Conservation (phyloP, 164 flowering plant species). For the Magnolia sinica region DNA sequence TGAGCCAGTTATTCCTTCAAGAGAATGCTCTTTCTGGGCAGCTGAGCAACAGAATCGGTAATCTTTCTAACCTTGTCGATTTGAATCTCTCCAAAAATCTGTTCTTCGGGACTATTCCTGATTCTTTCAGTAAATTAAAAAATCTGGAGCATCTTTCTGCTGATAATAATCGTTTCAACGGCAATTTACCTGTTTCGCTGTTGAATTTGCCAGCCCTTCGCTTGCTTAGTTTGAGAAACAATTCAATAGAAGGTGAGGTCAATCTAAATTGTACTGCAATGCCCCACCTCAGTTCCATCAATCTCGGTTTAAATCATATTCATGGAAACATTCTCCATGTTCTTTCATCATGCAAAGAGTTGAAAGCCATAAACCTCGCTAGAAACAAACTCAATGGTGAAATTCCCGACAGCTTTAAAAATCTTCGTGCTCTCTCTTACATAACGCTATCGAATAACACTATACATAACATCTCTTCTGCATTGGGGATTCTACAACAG, state of each 20-base stretch:
- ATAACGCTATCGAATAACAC: conserved; percentile 24
- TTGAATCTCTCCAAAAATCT: conserved; percentile 45
- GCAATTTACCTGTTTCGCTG: conserved; percentile 54
- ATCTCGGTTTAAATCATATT: conserved; percentile 21
- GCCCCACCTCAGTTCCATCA: conserved; percentile 12
- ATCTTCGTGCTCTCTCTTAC: conserved; percentile 18
- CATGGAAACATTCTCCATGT: conserved; percentile 14
- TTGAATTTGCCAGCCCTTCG: conserved; percentile 42
- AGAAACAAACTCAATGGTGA: conserved; percentile 21
- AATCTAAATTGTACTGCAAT: conserved; percentile 13
- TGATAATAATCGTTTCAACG: conserved; percentile 56
- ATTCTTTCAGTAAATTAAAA: conserved; percentile 54
- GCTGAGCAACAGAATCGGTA: conserved; percentile 51
- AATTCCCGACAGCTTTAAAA: conserved; percentile 19
- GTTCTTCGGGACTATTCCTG: conserved; percentile 52
- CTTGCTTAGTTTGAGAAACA: conserved; percentile 70
- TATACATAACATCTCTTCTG: conserved; percentile 18
- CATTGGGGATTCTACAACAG: conserved; percentile 22
- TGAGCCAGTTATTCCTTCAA: conserved; percentile 57
- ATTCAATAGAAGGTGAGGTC: conserved; percentile 50
- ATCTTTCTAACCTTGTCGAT: conserved; percentile 51
- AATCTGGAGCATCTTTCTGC: conserved; percentile 45
- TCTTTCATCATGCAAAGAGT: conserved; percentile 16
- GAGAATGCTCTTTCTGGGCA: conserved; percentile 56
- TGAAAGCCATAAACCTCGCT: conserved; percentile 23